Evolutionary conservation across 345 rosid species (phyloP).

Genomic region (Fremontodendron californicum): DNA sequence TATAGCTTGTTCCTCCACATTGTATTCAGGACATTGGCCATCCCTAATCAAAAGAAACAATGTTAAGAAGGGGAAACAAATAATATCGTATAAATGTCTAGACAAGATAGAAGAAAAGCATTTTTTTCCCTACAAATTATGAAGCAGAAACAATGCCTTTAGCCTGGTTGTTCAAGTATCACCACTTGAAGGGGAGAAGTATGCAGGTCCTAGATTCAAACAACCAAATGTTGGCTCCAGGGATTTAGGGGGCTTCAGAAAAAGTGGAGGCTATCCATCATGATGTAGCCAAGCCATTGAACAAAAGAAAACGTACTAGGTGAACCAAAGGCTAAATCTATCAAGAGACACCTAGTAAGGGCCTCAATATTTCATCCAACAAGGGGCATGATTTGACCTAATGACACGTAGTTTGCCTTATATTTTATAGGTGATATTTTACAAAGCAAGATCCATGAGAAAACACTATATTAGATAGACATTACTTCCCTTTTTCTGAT

Average conservation of each 20-base stretch:
- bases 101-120: not conserved
- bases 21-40: slow-evolving; percentile 94
- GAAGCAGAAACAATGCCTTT: not conserved
- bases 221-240: not conserved
- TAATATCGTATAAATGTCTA: not conserved
- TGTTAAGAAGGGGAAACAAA: slow-evolving; percentile 12
- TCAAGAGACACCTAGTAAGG: not conserved
- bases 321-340: not conserved
- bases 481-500: not conserved
- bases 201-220: not conserved
- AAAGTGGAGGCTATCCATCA: not conserved
- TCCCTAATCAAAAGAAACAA: slow-evolving; percentile 50
- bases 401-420: not conserved
- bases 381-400: not conserved
- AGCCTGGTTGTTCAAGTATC: not conserved
- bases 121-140: not conserved
- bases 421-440: not conserved
- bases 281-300: not conserved
- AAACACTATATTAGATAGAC: not conserved
- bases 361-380: not conserved
- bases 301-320: not conserved
- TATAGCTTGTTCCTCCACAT: slow-evolving; percentile 84
- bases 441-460: not conserved
- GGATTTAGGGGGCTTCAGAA: not conserved
- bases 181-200: not conserved